Evolutionary conservation across 768 basidiomycete genomes (phyloP).

Genomic region (Chalciporus pseudorubinellus): DNA sequence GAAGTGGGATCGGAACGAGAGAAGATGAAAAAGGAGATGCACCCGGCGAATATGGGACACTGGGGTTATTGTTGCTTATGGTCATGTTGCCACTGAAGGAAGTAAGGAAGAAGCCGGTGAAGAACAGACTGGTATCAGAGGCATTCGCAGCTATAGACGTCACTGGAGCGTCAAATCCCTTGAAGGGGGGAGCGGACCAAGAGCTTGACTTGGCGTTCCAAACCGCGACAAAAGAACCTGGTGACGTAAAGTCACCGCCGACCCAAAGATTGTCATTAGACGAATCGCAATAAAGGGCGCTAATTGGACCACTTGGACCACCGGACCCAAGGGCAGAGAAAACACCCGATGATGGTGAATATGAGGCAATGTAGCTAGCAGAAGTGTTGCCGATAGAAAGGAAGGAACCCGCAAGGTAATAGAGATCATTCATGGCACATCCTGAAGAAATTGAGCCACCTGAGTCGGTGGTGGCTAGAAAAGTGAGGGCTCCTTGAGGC

Average conservation of each 20-base stretch:
- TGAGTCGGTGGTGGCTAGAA: constrained; percentile 71
- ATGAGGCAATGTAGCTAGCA: constrained; percentile 74
- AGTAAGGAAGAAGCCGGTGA: constrained; percentile 85
- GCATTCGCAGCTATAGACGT: constrained; percentile 72
- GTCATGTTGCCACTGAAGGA: constrained; percentile 56
- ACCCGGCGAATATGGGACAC: constrained; percentile 76
- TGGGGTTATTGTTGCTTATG: constrained; percentile 73
- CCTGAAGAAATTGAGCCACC: constrained; percentile 77
- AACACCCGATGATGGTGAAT: constrained; percentile 52
- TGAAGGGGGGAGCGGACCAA: constrained; percentile 82
- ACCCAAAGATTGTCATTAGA: constrained; percentile 68
- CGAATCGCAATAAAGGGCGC: constrained; percentile 74
- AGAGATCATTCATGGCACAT: constrained; percentile 63
- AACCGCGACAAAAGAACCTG: constrained; percentile 64
- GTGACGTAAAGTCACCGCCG: constrained; percentile 72
- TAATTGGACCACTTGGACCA: constrained; percentile 75
- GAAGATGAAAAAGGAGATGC: constrained; percentile 88
- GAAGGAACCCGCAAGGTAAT: constrained; percentile 87
- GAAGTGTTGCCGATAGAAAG: constrained; percentile 59
- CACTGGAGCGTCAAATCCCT: constrained; percentile 71
- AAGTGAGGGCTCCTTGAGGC: constrained; percentile 61
- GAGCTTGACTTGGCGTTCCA: constrained; percentile 60
- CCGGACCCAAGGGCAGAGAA: constrained; percentile 63
- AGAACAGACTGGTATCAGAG: constrained; percentile 73
- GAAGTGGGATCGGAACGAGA: constrained; percentile 75